phyloP scores from a whole-genome alignment of 2,329 filamentous ascomycete genomes.

The Neofusicoccum ribis region DNA sequence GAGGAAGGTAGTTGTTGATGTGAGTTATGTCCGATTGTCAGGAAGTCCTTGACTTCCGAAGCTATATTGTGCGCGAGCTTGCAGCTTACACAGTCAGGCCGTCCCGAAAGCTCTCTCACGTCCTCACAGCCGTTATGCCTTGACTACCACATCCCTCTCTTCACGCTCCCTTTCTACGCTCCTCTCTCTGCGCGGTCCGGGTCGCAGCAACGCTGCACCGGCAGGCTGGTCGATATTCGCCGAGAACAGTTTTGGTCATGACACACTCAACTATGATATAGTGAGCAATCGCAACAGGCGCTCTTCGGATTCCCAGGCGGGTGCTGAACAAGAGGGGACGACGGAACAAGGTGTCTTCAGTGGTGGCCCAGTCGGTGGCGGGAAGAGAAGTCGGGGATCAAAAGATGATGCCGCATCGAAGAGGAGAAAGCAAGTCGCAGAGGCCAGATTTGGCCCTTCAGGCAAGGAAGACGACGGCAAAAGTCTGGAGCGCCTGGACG shows the following conservation, averaged over 20 bases:
- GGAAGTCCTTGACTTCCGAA: not conserved
- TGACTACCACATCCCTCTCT: conserved; percentile 67
- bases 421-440: conserved; percentile 61
- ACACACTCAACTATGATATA: conserved; percentile 46
- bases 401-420: conserved; percentile 45
- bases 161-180: conserved; percentile 72
- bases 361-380: not conserved
- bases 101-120: conserved; percentile 80
- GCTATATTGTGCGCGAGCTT: no score
- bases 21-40: not conserved
- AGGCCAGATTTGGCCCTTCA: conserved; percentile 68
- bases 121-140: conserved; percentile 68
- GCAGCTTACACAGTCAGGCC: conserved; percentile 43
- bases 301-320: not conserved
- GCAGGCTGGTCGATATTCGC: conserved; percentile 82
- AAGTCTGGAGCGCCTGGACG: conserved; percentile 51
- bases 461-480: conserved; percentile 37
- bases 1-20: conserved; percentile 68
- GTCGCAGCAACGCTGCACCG: conserved; percentile 68
- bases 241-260: conserved; percentile 57
- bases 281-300: not conserved
- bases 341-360: not conserved
- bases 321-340: not conserved
- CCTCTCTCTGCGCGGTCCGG: conserved; percentile 67
- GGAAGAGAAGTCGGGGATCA: not conserved